These are phyloP conservation scores for Trifolium subterraneum DNA, from an alignment of 306 rosid genomes.

Conservation along the genomic window DNA sequence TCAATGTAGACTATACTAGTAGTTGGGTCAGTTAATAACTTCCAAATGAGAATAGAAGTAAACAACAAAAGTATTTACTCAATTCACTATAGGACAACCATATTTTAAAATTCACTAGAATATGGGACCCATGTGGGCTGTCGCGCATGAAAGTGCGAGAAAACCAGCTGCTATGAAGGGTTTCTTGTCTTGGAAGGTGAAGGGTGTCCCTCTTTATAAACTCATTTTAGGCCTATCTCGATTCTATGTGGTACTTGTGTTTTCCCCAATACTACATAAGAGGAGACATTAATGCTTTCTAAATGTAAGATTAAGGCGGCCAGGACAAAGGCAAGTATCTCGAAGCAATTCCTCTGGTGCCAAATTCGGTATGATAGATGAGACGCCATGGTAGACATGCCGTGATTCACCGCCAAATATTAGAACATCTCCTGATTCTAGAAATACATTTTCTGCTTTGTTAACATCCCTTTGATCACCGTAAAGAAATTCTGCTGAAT, in stretches of 20 bases:
- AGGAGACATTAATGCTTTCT: constrained; percentile 46
- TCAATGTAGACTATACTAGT: neutral
- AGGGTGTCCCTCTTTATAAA: neutral
- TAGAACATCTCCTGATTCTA: constrained; percentile 77
- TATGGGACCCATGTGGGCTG: no score
- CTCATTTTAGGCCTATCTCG: no score
- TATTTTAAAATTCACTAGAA: neutral
- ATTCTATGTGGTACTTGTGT: no score
- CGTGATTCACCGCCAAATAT: constrained; percentile 76
- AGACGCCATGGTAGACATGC: constrained; percentile 71
- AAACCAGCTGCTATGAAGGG: neutral
- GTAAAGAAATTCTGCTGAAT: constrained; percentile 77
- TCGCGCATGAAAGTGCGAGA: neutral
- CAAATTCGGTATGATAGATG: constrained; percentile 57
- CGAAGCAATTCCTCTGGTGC: constrained; percentile 56
- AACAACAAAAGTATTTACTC: neutral
- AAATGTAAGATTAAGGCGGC: constrained; percentile 78
- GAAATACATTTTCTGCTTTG: constrained; percentile 51
- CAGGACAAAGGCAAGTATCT: constrained; percentile 54
- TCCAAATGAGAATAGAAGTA: neutral
- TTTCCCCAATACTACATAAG: no score
- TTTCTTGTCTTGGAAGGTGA: neutral
- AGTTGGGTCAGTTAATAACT: neutral
- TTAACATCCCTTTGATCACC: constrained; percentile 58
- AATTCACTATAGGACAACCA: neutral